These are phyloP conservation scores for Penicillium egyptiacum DNA, from an alignment of 495 filamentous ascomycete genomes.

Conservation along the genomic window DNA sequence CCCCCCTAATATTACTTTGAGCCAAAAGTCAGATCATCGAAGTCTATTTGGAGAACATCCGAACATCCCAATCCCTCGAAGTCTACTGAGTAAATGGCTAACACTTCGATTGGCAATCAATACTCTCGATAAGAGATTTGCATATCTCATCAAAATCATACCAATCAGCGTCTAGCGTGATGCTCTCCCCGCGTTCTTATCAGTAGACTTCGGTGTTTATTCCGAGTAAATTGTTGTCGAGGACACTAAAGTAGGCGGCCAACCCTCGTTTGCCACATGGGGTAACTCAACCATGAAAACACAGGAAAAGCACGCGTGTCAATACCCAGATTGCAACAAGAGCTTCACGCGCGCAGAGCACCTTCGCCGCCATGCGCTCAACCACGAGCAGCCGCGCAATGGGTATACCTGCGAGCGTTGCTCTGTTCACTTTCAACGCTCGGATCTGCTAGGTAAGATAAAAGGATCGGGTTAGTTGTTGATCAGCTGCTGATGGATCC, in stretches of 20 bases:
- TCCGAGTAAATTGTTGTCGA: constrained; percentile 7
- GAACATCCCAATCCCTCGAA: no score
- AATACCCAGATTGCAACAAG: constrained; percentile 49
- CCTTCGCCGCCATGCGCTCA: constrained; percentile 57
- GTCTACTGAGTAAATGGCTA: no score
- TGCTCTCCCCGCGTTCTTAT: constrained; percentile 26
- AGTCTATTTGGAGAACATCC: no score
- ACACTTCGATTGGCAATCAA: background rate
- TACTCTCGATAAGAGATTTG: background rate
- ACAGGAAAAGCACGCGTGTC: constrained; percentile 37
- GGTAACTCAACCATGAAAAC: constrained; percentile 26
- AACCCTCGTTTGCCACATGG: background rate
- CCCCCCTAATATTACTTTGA: no score
- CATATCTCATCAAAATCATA: background rate
- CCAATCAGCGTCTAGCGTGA: constrained; percentile 12
- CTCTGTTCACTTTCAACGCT: constrained; percentile 56
- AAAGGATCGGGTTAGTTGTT: background rate
- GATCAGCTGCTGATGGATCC: constrained; percentile 15
- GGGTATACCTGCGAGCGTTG: constrained; percentile 57
- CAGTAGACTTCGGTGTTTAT: constrained; percentile 12
- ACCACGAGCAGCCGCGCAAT: constrained; percentile 48
- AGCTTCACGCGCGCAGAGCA: constrained; percentile 60
- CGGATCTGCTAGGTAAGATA: constrained; percentile 52
- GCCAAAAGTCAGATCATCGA: no score
- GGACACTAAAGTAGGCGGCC: background rate